Evolutionary conservation across 495 filamentous ascomycete genomes (phyloP).

Genomic region (Hypoxylon cercidicola): DNA sequence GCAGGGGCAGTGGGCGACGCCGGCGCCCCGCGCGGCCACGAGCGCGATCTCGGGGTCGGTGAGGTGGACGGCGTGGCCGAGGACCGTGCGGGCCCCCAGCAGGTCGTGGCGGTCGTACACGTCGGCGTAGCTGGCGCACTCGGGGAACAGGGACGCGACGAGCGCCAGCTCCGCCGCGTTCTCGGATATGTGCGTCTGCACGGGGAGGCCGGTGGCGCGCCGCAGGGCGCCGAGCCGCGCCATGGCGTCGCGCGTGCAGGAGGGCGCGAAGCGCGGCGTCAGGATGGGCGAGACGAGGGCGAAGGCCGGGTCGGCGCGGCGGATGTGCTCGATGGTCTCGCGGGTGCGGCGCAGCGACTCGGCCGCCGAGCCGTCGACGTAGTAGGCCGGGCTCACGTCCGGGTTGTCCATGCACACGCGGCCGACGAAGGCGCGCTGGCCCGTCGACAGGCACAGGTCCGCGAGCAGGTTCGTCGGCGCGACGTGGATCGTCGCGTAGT

Average conservation of each 20-base stretch:
- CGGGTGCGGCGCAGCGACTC: slow-evolving; percentile 59
- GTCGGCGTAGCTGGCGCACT: slow-evolving; percentile 68
- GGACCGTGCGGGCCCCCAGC: slow-evolving; percentile 76
- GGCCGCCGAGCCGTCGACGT: slow-evolving; percentile 72
- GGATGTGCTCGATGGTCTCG: slow-evolving; percentile 76
- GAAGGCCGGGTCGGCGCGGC: slow-evolving; percentile 68
- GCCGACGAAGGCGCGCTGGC: slow-evolving; percentile 91
- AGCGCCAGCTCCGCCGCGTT: slow-evolving; percentile 77
- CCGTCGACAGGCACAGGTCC: slow-evolving; percentile 74
- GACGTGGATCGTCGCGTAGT: slow-evolving; percentile 90
- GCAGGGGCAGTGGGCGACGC: slow-evolving; percentile 86
- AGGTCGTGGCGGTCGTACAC: slow-evolving; percentile 83
- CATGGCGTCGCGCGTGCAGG: slow-evolving; percentile 71
- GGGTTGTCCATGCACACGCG: slow-evolving; percentile 90
- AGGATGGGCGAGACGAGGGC: slow-evolving; percentile 78
- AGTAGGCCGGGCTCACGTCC: slow-evolving; percentile 70
- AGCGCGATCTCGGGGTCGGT: slow-evolving; percentile 68
- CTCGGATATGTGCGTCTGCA: slow-evolving; percentile 94
- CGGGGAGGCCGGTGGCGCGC: slow-evolving; percentile 65
- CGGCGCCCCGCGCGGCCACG: slow-evolving; percentile 67
- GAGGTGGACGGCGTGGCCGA: slow-evolving; percentile 89
- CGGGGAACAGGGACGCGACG: slow-evolving; percentile 76
- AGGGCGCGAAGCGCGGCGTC: slow-evolving; percentile 90
- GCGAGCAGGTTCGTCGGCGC: slow-evolving; percentile 88
- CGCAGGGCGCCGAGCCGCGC: slow-evolving; percentile 71